Percentiles rank a stretch among this genome's conserved stretches.
Conservation (phyloP, 2,329 filamentous ascomycete genomes). For the Colletotrichum tabaci region DNA sequence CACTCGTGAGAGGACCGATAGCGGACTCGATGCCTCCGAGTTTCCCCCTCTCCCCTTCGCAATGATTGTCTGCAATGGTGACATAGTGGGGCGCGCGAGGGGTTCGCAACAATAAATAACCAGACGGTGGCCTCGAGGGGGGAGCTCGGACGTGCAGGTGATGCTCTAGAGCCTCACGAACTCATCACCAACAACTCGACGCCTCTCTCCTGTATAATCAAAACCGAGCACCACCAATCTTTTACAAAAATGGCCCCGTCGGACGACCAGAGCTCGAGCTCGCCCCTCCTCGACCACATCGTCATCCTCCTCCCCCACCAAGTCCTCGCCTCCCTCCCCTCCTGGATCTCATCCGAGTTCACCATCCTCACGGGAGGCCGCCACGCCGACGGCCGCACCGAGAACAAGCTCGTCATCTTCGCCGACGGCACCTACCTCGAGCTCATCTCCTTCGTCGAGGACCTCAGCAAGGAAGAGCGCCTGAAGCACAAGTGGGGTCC, state of each 20-base stretch:
- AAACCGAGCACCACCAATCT: no score
- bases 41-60: constrained; percentile 18
- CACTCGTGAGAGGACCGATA: constrained; percentile 19
- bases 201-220: no score
- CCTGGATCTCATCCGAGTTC: constrained; percentile 68
- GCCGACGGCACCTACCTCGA: constrained; percentile 77
- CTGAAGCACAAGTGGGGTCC: constrained; percentile 72
- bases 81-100: constrained; percentile 42
- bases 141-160: no score
- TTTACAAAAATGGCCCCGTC: constrained; percentile 21
- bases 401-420: constrained; percentile 75
- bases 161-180: no score
- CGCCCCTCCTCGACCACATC: constrained; percentile 71
- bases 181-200: background rate
- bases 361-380: constrained; percentile 72
- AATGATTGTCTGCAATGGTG: constrained; percentile 33
- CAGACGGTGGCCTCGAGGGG: no score
- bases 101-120: constrained; percentile 19
- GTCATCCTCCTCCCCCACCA: constrained; percentile 72
- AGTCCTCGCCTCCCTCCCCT: constrained; percentile 62
- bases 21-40: constrained; percentile 5
- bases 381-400: constrained; percentile 73
- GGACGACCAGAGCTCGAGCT: constrained; percentile 6
- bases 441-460: constrained; percentile 71
- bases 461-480: constrained; percentile 53